Conservation (phyloP, 345 rosid genomes). For the Aethionema arabicum region DNA sequence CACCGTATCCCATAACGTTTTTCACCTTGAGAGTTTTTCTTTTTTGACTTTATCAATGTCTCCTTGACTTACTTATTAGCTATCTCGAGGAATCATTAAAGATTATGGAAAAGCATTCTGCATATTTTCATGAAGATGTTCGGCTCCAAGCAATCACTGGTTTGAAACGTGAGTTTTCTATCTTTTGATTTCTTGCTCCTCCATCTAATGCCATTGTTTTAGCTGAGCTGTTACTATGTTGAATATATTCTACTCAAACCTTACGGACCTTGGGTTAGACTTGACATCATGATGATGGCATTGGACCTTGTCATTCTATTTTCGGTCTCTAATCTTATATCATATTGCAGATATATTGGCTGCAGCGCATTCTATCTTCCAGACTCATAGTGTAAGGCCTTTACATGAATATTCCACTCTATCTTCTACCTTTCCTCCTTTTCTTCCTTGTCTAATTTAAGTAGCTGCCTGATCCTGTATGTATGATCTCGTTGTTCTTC, state of each 20-base stretch:
- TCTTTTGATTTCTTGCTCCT: constrained; percentile 17
- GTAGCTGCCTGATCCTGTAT: constrained; percentile 15
- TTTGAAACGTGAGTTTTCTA: constrained; percentile 70
- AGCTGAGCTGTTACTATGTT: constrained; percentile 6
- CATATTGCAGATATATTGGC: constrained; percentile 75
- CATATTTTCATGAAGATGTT: constrained; percentile 98
- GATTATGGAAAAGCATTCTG: constrained; percentile 81
- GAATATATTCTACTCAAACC: not conserved
- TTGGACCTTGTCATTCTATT: constrained; percentile 8
- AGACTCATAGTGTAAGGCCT: constrained; percentile 68
- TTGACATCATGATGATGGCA: not conserved
- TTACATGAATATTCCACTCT: constrained; percentile 18
- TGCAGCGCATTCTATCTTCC: constrained; percentile 82
- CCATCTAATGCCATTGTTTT: constrained; percentile 19
- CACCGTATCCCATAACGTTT: constrained; percentile 74
- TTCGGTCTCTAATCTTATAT: constrained; percentile 16
- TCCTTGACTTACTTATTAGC: constrained; percentile 60
- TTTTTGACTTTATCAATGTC: constrained; percentile 24
- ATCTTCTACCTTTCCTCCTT: not conserved
- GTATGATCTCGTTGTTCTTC: constrained; percentile 20
- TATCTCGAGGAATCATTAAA: constrained; percentile 87
- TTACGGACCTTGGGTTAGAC: constrained; percentile 17
- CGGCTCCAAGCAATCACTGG: constrained; percentile 90
- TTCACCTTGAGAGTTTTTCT: constrained; percentile 1
- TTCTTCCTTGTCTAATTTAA: not conserved